Evolutionary conservation across 2,329 filamentous ascomycete species (phyloP).

Genomic region (Aspergillus terreus): DNA sequence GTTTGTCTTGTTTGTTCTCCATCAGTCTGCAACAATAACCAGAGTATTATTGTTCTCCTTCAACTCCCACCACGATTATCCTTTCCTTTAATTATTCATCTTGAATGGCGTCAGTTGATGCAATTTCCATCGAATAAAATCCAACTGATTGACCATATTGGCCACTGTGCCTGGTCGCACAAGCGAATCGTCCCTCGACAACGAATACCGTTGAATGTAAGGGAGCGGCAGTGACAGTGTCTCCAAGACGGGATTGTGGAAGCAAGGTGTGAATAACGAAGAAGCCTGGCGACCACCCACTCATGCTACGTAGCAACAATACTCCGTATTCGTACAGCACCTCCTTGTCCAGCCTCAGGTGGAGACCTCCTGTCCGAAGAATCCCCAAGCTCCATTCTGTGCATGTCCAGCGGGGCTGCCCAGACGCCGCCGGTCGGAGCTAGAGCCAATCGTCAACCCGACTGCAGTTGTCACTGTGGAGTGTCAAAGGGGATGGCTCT

Average conservation of each 20-base stretch:
- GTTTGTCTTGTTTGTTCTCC: neutral
- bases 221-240: too few relatives aligned
- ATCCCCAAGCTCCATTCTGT: neutral
- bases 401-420: constrained; percentile 10
- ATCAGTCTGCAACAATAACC: too few relatives aligned
- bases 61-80: neutral
- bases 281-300: too few relatives aligned
- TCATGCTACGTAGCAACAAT: too few relatives aligned
- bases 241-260: too few relatives aligned
- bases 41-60: too few relatives aligned
- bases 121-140: constrained; percentile 1
- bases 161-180: too few relatives aligned
- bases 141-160: neutral
- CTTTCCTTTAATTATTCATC: neutral
- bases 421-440: constrained; percentile 9
- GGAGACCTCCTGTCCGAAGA: constrained; percentile 2
- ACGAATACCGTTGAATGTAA: too few relatives aligned
- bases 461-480: neutral
- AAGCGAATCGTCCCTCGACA: too few relatives aligned
- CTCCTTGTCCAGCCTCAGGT: neutral
- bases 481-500: neutral
- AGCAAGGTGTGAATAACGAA: too few relatives aligned
- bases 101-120: constrained; percentile 4
- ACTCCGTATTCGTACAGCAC: too few relatives aligned
- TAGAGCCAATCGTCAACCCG: constrained; percentile 4